phyloP scores from a whole-genome alignment of 2,329 filamentous ascomycete species.

The Fusarium virguliforme region DNA sequence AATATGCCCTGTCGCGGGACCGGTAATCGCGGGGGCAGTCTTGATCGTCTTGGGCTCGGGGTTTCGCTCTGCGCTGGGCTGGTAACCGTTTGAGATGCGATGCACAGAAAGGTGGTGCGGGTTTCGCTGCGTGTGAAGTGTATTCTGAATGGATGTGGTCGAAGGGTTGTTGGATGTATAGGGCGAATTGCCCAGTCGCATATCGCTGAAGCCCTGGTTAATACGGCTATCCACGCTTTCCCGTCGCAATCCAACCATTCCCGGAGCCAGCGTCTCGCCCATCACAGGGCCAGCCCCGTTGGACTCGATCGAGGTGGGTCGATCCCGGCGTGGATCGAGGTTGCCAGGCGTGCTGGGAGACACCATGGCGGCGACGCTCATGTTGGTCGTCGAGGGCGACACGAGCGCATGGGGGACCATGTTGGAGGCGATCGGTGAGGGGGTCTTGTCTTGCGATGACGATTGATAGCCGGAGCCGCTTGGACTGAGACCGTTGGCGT shows the following conservation, averaged over 20 bases:
- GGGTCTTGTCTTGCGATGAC: conserved; percentile 72
- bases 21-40: conserved; percentile 83
- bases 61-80: conserved; percentile 72
- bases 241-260: conserved; percentile 69
- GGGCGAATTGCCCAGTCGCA: conserved; percentile 77
- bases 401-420: conserved; percentile 68
- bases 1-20: conserved; percentile 75
- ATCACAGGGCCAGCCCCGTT: conserved; percentile 52
- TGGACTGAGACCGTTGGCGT: conserved; percentile 58
- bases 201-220: conserved; percentile 79
- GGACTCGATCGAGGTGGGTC: conserved; percentile 58
- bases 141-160: conserved; percentile 81
- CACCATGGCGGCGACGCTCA: conserved; percentile 78
- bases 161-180: conserved; percentile 85
- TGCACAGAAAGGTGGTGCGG: conserved; percentile 71
- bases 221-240: conserved; percentile 87
- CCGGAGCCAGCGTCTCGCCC: conserved; percentile 59
- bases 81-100: conserved; percentile 76
- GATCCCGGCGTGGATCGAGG: conserved; percentile 61
- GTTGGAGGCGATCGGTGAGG: conserved; percentile 71
- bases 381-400: conserved; percentile 71
- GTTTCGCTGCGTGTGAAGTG: conserved; percentile 77
- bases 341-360: conserved; percentile 70
- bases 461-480: conserved; percentile 66
- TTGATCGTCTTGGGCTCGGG: conserved; percentile 72